Conservation (phyloP, 1,284 basidiomycete genomes). For the Naganishia sp. region DNA sequence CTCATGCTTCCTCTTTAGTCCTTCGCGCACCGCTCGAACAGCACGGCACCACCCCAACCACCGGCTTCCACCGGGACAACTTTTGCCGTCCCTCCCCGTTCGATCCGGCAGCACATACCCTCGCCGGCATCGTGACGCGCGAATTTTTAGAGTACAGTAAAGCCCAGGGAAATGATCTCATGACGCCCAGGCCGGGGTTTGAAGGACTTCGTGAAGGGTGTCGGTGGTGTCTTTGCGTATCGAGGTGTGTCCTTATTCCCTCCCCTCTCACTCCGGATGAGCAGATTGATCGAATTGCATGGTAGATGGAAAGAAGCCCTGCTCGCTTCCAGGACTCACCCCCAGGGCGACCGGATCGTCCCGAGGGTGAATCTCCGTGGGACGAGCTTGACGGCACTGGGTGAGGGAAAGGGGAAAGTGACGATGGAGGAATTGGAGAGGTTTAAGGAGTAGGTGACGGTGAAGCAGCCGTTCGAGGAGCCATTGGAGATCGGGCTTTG, state of each 20-base stretch:
- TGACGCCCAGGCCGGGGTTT: constrained; percentile 43
- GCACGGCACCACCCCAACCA: constrained; percentile 44
- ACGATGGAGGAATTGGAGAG: constrained; percentile 45
- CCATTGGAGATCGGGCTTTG: not conserved
- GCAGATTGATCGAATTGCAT: not conserved
- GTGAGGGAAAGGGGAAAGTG: constrained; percentile 35
- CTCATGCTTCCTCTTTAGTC: not conserved
- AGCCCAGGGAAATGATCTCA: constrained; percentile 48
- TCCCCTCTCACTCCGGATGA: not conserved
- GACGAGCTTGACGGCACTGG: constrained; percentile 45
- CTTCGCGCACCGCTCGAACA: constrained; percentile 41
- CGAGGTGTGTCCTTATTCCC: constrained; percentile 41
- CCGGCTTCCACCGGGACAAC: constrained; percentile 44
- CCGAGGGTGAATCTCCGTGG: constrained; percentile 49
- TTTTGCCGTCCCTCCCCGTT: constrained; percentile 30
- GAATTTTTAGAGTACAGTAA: constrained; percentile 51
- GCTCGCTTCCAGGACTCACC: constrained; percentile 42
- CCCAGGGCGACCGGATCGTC: constrained; percentile 44
- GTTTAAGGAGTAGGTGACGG: constrained; percentile 30
- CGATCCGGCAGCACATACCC: constrained; percentile 48
- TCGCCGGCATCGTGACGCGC: constrained; percentile 47
- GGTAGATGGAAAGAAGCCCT: constrained; percentile 52
- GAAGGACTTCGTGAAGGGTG: constrained; percentile 49
- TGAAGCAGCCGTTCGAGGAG: constrained; percentile 2
- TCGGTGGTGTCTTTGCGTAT: constrained; percentile 52